These are phyloP conservation scores for Panaeolus papilionaceus DNA, from an alignment of 768 basidiomycete species.

Conservation along the genomic window DNA sequence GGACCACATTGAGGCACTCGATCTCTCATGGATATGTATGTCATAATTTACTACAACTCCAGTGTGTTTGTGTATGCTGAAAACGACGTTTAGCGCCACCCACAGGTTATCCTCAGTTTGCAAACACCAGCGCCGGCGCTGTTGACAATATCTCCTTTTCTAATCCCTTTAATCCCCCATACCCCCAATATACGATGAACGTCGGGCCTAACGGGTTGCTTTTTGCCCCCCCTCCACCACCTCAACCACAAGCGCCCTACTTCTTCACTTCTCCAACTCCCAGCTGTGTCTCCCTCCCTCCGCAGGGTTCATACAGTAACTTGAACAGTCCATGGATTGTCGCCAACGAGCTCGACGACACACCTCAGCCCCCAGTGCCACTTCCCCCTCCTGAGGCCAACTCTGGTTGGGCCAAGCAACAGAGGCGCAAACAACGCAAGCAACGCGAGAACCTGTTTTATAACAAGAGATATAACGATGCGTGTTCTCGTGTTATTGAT, in stretches of 20 bases:
- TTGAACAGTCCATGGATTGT: neutral
- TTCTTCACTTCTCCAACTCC: neutral
- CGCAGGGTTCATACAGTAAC: neutral
- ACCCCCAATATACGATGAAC: neutral
- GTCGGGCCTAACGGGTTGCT: neutral
- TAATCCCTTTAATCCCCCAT: neutral
- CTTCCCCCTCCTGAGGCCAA: neutral
- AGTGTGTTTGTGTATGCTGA: neutral
- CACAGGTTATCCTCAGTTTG: neutral
- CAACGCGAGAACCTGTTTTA: neutral
- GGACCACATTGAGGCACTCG: neutral
- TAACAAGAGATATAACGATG: neutral
- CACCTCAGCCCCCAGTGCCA: neutral
- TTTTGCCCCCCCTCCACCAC: neutral
- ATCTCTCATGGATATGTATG: neutral
- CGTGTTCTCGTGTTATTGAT: neutral
- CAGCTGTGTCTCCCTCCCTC: neutral
- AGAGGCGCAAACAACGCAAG: neutral
- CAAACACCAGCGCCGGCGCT: neutral
- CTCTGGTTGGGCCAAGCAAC: slow-evolving; percentile 6
- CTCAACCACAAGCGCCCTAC: neutral
- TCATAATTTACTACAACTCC: neutral
- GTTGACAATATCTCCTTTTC: neutral
- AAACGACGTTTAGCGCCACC: neutral
- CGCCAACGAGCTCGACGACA: neutral